Evolutionary conservation across 306 rosid species (phyloP).

Genomic region (Quercus aquifolioides): DNA sequence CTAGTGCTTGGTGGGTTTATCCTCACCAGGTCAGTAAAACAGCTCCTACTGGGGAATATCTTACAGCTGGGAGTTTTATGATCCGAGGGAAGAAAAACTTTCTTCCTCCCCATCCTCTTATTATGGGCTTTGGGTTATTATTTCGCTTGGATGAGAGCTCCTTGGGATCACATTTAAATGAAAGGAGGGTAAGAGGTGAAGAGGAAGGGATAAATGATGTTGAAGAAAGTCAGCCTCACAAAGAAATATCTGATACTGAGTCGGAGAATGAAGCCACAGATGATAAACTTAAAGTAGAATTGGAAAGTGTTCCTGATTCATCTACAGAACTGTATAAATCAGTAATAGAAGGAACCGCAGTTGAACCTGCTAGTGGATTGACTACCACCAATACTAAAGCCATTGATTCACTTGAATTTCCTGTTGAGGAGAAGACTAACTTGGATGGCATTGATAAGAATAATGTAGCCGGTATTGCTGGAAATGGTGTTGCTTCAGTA

Average conservation of each 20-base stretch:
- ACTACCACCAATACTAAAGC: constrained; percentile 19
- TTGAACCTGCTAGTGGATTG: constrained; percentile 29
- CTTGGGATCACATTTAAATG: constrained; percentile 94
- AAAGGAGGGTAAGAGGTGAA: constrained; percentile 98
- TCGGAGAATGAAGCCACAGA: constrained; percentile 51
- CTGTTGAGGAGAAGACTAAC: constrained; percentile 25
- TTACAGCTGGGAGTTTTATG: constrained; percentile 98
- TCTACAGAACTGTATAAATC: constrained; percentile 28
- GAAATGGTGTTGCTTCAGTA: constrained; percentile 48
- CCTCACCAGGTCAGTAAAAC: constrained; percentile 99
- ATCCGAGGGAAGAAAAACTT: constrained; percentile 93
- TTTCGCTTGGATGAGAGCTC: constrained; percentile 99
- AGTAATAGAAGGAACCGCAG: constrained; percentile 22
- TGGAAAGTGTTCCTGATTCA: constrained; percentile 29
- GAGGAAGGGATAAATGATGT: constrained; percentile 70
- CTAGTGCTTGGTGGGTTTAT: constrained; percentile 99
- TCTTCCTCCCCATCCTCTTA: constrained; percentile 96
- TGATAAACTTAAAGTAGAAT: constrained; percentile 37
- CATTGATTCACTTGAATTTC: constrained; percentile 32
- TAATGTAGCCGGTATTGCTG: constrained; percentile 33
- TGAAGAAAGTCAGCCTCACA: constrained; percentile 52
- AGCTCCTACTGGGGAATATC: constrained; percentile 99
- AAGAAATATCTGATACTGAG: constrained; percentile 69
- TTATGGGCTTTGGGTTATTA: constrained; percentile 92
- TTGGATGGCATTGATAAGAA: constrained; percentile 32